phyloP scores from a whole-genome alignment of 2,329 filamentous ascomycete species.

The Aulographum hederae region DNA sequence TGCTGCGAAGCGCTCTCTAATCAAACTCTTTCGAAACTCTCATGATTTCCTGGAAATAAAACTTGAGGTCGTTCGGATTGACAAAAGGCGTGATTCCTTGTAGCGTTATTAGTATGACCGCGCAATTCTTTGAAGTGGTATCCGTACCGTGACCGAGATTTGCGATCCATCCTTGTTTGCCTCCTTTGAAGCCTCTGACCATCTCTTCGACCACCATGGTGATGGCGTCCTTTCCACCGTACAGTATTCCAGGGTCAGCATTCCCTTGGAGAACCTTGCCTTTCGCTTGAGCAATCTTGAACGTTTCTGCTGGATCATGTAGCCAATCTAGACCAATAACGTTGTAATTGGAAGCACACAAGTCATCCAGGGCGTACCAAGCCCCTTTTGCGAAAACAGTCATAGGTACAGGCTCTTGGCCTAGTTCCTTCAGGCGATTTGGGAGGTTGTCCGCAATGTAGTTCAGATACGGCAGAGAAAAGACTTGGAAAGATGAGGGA shows the following conservation, averaged over 20 bases:
- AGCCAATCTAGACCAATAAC: conserved; percentile 93
- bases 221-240: conserved; percentile 67
- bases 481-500: conserved; percentile 63
- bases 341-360: conserved; percentile 79
- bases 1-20: too few relatives aligned
- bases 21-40: conserved; percentile 9
- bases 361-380: conserved; percentile 79
- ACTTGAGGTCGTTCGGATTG: conserved; percentile 79
- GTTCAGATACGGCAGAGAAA: conserved; percentile 70
- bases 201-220: conserved; percentile 68
- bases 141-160: conserved; percentile 82
- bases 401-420: conserved; percentile 74
- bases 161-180: conserved; percentile 87
- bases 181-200: conserved; percentile 67
- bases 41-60: conserved; percentile 88
- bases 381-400: conserved; percentile 96
- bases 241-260: conserved; percentile 82
- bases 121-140: background rate
- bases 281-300: conserved; percentile 50
- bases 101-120: conserved; percentile 7
- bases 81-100: conserved; percentile 85
- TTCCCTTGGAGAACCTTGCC: conserved; percentile 83
- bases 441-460: conserved; percentile 74
- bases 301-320: conserved; percentile 71
- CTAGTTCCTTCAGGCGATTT: conserved; percentile 51